phyloP scores from a whole-genome alignment of 768 basidiomycete species.

The Epithele typhae region DNA sequence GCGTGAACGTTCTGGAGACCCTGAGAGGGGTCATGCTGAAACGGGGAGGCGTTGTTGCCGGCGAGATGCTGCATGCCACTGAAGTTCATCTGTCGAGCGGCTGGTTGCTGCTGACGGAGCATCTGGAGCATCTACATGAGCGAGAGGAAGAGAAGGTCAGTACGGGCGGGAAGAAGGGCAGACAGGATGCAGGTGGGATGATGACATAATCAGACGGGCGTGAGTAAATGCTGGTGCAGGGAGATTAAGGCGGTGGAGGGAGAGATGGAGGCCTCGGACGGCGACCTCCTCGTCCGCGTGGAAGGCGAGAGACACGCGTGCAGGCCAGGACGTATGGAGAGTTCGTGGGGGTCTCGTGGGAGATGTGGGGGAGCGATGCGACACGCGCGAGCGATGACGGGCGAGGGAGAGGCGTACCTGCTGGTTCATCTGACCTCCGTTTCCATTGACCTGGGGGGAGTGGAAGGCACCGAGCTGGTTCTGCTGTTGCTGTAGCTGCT shows the following conservation, averaged over 20 bases:
- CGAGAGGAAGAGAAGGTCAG: slow-evolving; percentile 1
- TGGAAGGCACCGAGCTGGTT: slow-evolving; percentile 4
- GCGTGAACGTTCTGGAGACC: background rate
- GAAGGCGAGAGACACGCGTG: too few relatives aligned
- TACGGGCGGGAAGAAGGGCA: slow-evolving; percentile 3
- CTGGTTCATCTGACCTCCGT: slow-evolving; percentile 5
- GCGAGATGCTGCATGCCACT: slow-evolving; percentile 3
- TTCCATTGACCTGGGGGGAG: slow-evolving; percentile 1
- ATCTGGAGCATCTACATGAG: slow-evolving; percentile 14
- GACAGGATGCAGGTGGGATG: slow-evolving; percentile 16
- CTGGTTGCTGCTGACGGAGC: slow-evolving; percentile 5
- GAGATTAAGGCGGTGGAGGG: slow-evolving; percentile 19
- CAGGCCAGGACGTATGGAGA: too few relatives aligned
- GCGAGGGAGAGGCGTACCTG: slow-evolving; percentile 16
- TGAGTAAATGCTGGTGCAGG: slow-evolving; percentile 19
- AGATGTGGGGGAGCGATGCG: too few relatives aligned
- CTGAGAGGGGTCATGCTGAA: slow-evolving; percentile 7
- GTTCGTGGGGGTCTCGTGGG: too few relatives aligned
- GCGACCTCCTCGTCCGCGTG: too few relatives aligned
- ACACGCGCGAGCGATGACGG: slow-evolving; percentile 9
- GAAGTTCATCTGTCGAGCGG: too few relatives aligned
- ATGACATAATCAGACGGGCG: slow-evolving; percentile 28
- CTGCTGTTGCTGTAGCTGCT: slow-evolving; percentile 12
- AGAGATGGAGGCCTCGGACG: slow-evolving; percentile 5
- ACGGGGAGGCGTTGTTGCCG: slow-evolving; percentile 6